Evolutionary conservation across 352 stramenopile genomes (phyloP), one percentile per base, ranked within the genome.

Genomic region (Blastocystis sp.): DNA sequence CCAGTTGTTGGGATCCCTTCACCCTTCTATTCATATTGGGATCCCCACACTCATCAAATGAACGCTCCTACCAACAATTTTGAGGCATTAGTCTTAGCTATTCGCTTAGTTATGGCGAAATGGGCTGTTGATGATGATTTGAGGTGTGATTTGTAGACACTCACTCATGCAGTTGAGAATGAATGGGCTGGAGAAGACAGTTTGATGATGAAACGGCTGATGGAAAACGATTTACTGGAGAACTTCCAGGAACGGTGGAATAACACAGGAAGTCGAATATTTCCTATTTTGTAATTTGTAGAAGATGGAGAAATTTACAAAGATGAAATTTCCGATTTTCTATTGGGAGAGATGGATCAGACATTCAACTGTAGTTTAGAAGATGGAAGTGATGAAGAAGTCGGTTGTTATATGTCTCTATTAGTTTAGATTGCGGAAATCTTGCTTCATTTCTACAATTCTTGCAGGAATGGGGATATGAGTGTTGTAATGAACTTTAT

Each of bases 301-400:
- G 69, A 61, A 39, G 49, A 80, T 61, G 69, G 46, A 7, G 14
- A 59, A 37, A 80, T 80, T 16, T 80, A 63, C 21, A 80, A 80
- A 42, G 69, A 80, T 29, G 69, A 80, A 63, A 80, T 80, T 39
- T 80, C 69, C 7, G 69, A 80, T 5, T 80, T 80, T 37, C 21
- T 80, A 52, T 49, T 80, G 9, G 69, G 24, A 43, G 69, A 80
- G 51, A 80, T 80, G 69, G 42, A 32, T n/a, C 46, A 80, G 19
- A 80, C 69, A 39, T 80, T 80, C 69, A 80, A 80, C 43, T 80
- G 69, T 39, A 63, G 49, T 29, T 63, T 80, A 39, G 69, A 80
- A 59, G 69, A 80, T 39, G 69, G 69, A 16, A 80, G 69, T 61
- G 43, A 80, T 39, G 46, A 80, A 39, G 69, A 80, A 39, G 69